Evolutionary conservation across 495 filamentous ascomycete genomes (phyloP).

Genomic region (Trichoderma gamsii): DNA sequence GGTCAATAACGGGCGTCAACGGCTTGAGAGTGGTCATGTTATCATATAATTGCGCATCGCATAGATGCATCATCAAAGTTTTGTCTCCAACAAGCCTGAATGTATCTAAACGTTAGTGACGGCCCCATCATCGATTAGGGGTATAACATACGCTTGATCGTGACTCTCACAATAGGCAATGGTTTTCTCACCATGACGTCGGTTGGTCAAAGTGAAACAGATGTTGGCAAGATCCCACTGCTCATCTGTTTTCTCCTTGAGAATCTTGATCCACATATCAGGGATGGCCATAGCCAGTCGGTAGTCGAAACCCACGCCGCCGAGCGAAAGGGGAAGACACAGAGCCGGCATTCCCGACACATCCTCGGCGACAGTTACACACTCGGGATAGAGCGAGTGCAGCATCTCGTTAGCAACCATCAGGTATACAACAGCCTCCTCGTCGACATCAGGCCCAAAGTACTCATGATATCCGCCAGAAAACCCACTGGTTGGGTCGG

Average conservation of each 20-base stretch:
- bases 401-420: slow-evolving; percentile 97
- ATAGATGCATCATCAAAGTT: slow-evolving; percentile 93
- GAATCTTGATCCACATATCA: slow-evolving; percentile 97
- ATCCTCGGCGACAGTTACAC: slow-evolving; percentile 90
- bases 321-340: slow-evolving; percentile 76
- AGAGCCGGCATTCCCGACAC: slow-evolving; percentile 97
- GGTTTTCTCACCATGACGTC: slow-evolving; percentile 94
- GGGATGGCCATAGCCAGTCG: slow-evolving; percentile 96
- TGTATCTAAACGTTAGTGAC: slow-evolving; percentile 28
- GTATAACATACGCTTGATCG: slow-evolving; percentile 80
- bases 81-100: slow-evolving; percentile 96
- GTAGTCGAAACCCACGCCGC: slow-evolving; percentile 95
- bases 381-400: slow-evolving; percentile 76
- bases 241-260: slow-evolving; percentile 87
- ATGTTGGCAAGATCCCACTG: slow-evolving; percentile 91
- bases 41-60: slow-evolving; percentile 94
- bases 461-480: slow-evolving; percentile 98
- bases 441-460: slow-evolving; percentile 86
- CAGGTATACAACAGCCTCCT: slow-evolving; percentile 91
- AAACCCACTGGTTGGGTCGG: slow-evolving; percentile 61
- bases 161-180: slow-evolving; percentile 97
- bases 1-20: slow-evolving; percentile 82
- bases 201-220: slow-evolving; percentile 80
- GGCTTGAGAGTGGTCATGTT: slow-evolving; percentile 86
- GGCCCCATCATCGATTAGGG: slow-evolving; percentile 2